A percentile compares a stretch with the other conserved stretches of the same genome.
phyloP scores from a whole-genome alignment of 192 early-diverging fungal genomes.

The Mortierella claussenii region DNA sequence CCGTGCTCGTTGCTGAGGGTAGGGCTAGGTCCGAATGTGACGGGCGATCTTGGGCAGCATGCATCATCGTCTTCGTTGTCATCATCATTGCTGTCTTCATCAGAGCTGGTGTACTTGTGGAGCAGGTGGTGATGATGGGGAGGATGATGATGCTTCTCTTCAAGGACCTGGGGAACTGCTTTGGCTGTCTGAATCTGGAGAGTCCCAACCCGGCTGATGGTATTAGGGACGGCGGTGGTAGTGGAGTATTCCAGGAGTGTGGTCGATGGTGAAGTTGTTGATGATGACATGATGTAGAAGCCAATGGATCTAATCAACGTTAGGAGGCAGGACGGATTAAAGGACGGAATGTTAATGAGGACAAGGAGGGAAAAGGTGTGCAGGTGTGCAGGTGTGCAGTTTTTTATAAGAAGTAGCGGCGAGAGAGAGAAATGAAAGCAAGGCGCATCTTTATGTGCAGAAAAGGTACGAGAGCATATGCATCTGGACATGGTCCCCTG shows the following conservation, averaged over 20 bases:
- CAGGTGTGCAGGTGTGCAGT: too few species aligned
- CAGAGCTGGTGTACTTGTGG: constrained; percentile 27
- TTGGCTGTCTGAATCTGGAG: constrained; percentile 11
- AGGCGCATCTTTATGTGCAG: too few species aligned
- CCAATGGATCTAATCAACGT: constrained; percentile 15
- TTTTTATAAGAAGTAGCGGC: neutral
- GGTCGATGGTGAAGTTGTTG: neutral
- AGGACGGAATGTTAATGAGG: neutral
- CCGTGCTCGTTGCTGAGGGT: constrained; percentile 21
- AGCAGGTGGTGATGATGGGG: constrained; percentile 26
- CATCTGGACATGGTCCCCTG: too few species aligned
- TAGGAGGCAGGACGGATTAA: neutral
- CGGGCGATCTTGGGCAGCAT: constrained; percentile 42
- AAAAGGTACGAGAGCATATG: too few species aligned
- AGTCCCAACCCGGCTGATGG: constrained; percentile 17
- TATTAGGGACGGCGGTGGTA: neutral
- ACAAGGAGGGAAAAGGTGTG: too few species aligned
- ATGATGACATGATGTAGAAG: constrained; percentile 17
- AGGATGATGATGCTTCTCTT: neutral
- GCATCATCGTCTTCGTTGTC: constrained; percentile 25
- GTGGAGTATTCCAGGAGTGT: neutral
- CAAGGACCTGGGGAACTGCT: neutral
- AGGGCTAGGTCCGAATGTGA: constrained; percentile 43
- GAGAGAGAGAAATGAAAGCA: neutral
- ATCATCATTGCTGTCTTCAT: neutral